Conservation (phyloP, 345 rosid genomes). For the Sisymbrium irio region DNA sequence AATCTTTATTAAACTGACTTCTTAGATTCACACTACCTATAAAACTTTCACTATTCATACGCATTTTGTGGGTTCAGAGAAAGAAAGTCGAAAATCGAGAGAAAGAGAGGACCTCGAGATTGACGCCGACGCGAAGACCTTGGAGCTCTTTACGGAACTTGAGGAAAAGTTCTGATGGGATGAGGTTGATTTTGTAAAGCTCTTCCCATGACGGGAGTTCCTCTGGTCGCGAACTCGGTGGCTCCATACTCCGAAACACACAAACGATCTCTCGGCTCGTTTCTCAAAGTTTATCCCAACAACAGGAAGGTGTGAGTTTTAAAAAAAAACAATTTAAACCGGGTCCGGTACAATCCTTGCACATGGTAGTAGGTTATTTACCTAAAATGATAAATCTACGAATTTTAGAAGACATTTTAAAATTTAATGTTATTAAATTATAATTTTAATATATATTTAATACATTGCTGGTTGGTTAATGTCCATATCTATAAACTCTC, state of each 20-base stretch:
- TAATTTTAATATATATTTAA: too few species aligned
- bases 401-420: too few species aligned
- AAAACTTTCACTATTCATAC: too few species aligned
- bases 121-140: slow-evolving; percentile 83
- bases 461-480: too few species aligned
- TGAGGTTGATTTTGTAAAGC: slow-evolving; percentile 60
- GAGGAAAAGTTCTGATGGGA: slow-evolving; percentile 80
- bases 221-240: slow-evolving; percentile 23
- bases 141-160: slow-evolving; percentile 86
- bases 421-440: too few species aligned
- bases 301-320: too few species aligned
- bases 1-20: neutral
- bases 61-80: neutral
- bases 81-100: neutral
- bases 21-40: too few species aligned
- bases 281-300: neutral
- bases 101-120: slow-evolving; percentile 62
- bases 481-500: too few species aligned
- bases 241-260: slow-evolving; percentile 23
- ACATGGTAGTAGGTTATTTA: too few species aligned
- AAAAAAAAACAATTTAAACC: too few species aligned
- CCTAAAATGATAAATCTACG: too few species aligned
- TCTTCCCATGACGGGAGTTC: slow-evolving; percentile 87
- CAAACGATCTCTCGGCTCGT: neutral
- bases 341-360: too few species aligned